phyloP scores from a whole-genome alignment of 495 filamentous ascomycete species.

The Extremus antarcticus region DNA sequence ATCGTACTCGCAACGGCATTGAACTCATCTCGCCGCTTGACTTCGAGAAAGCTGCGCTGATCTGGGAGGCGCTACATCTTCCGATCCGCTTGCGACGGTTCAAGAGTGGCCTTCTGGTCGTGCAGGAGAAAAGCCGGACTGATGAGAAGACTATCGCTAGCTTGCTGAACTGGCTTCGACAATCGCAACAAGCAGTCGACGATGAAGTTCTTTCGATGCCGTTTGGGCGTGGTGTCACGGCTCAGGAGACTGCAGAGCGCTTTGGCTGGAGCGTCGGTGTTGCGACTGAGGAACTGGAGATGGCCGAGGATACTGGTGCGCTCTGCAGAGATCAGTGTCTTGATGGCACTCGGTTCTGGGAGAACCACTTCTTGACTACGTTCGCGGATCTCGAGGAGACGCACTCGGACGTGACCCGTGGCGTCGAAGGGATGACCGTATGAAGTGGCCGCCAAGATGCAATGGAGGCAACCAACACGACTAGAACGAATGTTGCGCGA shows the following conservation, averaged over 20 bases:
- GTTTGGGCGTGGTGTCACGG: conserved; percentile 68
- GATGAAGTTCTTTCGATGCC: conserved; percentile 34
- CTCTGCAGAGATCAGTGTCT: conserved; percentile 34
- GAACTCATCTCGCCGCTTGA: conserved; percentile 88
- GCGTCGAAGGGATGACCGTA: too few relatives aligned
- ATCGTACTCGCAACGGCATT: conserved; percentile 86
- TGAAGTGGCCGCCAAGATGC: too few relatives aligned
- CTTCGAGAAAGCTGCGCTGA: conserved; percentile 74
- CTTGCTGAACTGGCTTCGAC: conserved; percentile 64
- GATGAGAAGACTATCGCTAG: conserved; percentile 80
- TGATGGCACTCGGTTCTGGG: conserved; percentile 34
- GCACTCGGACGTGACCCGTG: too few relatives aligned
- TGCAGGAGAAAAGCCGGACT: conserved; percentile 76
- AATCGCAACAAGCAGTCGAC: conserved; percentile 49
- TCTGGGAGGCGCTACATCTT: conserved; percentile 82
- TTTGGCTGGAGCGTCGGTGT: conserved; percentile 99
- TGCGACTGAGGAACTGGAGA: conserved; percentile 87
- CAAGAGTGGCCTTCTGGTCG: conserved; percentile 83
- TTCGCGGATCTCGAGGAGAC: too few relatives aligned
- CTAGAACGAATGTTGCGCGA: too few relatives aligned
- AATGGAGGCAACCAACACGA: too few relatives aligned
- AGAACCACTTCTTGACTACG: conserved; percentile 27
- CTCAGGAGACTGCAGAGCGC: conserved; percentile 74
- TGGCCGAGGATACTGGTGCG: conserved; percentile 46
- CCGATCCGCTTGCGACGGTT: conserved; percentile 81